Base-by-base conservation (phyloP, 306 rosid species). In the Acmispon strigosus region DNA sequence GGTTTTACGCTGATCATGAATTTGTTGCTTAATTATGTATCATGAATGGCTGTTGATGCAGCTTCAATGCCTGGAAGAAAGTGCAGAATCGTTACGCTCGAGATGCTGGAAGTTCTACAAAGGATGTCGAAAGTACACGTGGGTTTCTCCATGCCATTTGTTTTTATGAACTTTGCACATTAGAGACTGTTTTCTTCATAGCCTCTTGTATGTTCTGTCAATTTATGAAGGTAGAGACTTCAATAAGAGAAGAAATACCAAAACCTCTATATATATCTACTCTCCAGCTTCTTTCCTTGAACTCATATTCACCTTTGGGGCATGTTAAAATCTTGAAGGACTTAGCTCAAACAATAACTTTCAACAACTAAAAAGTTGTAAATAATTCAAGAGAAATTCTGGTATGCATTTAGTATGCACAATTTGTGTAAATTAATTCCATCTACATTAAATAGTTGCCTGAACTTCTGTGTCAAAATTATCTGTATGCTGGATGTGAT, bases 71-170 rank as follows among this genome's bases (percentile, higher is more conserved):
- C 70, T 91, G 97, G 99, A 95, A 88, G 97, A 95, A 75, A 78
- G 77, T 82, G 76, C 91, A 11, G 97, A 95, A 57, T 81, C 86
- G n/a, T 82, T 95, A 75, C 82, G 96, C 69, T 71, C 87, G 22
- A 89, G 96, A 88, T 83, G 97, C 68, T 82, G 84, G 72, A 95
- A 80, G 78, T 91, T 91, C 82, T 86, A 82, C 81, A 95, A 95
- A 89, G 99, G 93, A 75, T 83, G 97, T 66, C 85, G 96, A 78
- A 95, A 91, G 70, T 95, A 91, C 86, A 91, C 99, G 99, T 95
- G 86, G 22, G 87, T 66, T 84, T 39, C 76, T 53, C 41, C 63
- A 58, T 75, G 22, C 64, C 65, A 63, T 56, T 27, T 64, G 58
- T 1, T 51, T 72, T 3, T 47, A 50, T 58, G 0, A 63, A n/a